Evolutionary conservation across 768 basidiomycete genomes (phyloP), one percentile per base, ranked within the genome.

Genomic region (Galerina marginata): DNA sequence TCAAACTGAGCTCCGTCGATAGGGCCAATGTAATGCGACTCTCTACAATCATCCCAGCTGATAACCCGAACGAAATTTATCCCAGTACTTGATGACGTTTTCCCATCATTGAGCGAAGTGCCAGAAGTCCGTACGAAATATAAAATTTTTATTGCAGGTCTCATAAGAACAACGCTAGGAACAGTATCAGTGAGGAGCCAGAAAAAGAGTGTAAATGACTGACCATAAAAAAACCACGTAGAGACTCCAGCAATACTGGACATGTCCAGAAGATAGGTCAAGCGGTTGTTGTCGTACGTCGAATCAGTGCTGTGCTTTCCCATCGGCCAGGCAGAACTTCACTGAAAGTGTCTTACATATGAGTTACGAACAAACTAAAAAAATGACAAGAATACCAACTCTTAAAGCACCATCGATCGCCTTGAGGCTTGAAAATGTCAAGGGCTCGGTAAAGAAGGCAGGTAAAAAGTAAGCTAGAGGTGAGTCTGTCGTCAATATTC

Each of bases 11-110:
- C 81, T 9, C 86, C 86, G 89, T 16, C 87, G 20, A 20, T 20
- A 20, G 20, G 20, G 20, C 20, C 89, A 39, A 92, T 72, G 69
- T 92, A 92, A 67, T 90, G 88, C n/a, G 84, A 86, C 72, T 90
- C 88, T 65, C 88, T 87, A 64, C 80, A 89, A 69, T 89, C 85
- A 72, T 90, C 89, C 87, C 87, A 90, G 40, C 82, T 84, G 53
- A 86, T 76, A 63, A 88, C 72, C 69, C 88, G 81, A 16, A 79
- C 80, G 51, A 86, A 61, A 48, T 69, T 68, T 9, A 74, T 78
- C 71, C 29, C 86, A 79, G 66, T 83, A 77, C 29, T 68, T 67
- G 59, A 87, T 76, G 37, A 89, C 66, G 45, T 79, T 72, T 64
- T 89, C 86, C 87, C 86, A 88, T 64, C 88, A 81, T 9, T 72